Conservation (phyloP, 2,329 filamentous ascomycete genomes). For the Fusarium sp. region DNA sequence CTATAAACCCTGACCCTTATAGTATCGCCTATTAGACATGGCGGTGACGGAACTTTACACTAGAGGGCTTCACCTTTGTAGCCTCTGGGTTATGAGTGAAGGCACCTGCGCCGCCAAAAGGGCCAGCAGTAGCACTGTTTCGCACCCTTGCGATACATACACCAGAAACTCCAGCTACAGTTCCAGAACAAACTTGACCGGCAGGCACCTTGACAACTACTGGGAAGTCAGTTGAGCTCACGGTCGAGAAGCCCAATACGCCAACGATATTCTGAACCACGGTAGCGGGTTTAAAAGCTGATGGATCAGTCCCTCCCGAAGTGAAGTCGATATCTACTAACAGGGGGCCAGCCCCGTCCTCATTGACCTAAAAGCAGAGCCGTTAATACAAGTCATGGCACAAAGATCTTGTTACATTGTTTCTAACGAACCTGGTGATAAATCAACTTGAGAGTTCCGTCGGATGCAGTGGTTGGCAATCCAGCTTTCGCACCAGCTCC, state of each 20-base stretch:
- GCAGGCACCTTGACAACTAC: slow-evolving; percentile 2
- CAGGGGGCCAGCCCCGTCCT: slow-evolving; percentile 9
- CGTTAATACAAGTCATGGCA: not conserved
- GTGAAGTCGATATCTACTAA: slow-evolving; percentile 8
- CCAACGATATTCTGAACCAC: slow-evolving; percentile 14
- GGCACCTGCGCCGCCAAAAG: slow-evolving; percentile 9
- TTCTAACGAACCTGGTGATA: slow-evolving; percentile 15
- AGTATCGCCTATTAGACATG: not conserved
- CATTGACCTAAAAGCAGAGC: not conserved
- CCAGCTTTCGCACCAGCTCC: not conserved
- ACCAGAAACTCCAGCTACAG: slow-evolving; percentile 3
- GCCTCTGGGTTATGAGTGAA: slow-evolving; percentile 1
- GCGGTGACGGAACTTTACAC: slow-evolving; percentile 12
- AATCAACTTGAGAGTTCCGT: slow-evolving; percentile 15
- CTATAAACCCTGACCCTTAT: no score
- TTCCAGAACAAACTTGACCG: not conserved
- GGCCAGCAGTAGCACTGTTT: slow-evolving; percentile 15
- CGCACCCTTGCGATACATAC: slow-evolving; percentile 12
- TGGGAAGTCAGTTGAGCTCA: slow-evolving; percentile 12
- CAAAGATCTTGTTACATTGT: not conserved
- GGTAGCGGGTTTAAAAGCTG: slow-evolving; percentile 2
- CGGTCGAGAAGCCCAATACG: slow-evolving; percentile 7
- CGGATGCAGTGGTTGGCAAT: not conserved
- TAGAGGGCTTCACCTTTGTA: not conserved
- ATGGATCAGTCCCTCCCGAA: slow-evolving; percentile 5